phyloP scores from a whole-genome alignment of 495 filamentous ascomycete species.

The Aspergillus conjunctus region DNA sequence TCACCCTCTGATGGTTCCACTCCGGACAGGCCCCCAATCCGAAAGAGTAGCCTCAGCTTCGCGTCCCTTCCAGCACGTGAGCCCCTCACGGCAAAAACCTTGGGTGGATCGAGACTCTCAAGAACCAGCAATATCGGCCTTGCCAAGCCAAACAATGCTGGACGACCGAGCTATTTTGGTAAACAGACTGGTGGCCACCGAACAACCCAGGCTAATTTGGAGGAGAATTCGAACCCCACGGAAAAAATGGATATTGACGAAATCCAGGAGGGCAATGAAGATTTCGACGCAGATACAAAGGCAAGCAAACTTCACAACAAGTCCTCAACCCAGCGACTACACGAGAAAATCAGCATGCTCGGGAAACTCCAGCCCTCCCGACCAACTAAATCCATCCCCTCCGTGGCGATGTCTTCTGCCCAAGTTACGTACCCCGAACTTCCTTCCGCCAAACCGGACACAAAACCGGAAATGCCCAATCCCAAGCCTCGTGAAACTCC shows the following conservation, averaged over 20 bases:
- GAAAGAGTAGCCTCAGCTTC: constrained; percentile 93
- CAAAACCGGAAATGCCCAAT: constrained; percentile 32
- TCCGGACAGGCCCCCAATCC: constrained; percentile 63
- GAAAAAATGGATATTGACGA: constrained; percentile 63
- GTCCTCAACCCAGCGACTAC: constrained; percentile 85
- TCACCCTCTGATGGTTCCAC: constrained; percentile 65
- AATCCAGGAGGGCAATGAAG: constrained; percentile 44
- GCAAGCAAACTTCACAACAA: constrained; percentile 70
- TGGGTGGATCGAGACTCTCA: constrained; percentile 70
- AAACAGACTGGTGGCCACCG: constrained; percentile 47
- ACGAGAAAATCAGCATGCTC: constrained; percentile 92
- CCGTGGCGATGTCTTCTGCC: constrained; percentile 38
- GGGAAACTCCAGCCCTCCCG: constrained; percentile 75
- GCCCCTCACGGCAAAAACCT: constrained; percentile 78
- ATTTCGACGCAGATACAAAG: constrained; percentile 35
- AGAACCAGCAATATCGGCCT: constrained; percentile 80
- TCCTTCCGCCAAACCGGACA: constrained; percentile 43
- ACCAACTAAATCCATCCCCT: constrained; percentile 69
- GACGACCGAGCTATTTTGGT: constrained; percentile 60
- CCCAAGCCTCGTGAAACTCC: constrained; percentile 32
- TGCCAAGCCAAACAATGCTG: constrained; percentile 45
- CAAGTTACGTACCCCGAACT: constrained; percentile 60
- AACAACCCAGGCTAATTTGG: constrained; percentile 32
- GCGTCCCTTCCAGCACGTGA: constrained; percentile 89
- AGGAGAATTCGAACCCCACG: constrained; percentile 46